These are phyloP conservation scores for Alternaria sp. DNA, from an alignment of 2,329 filamentous ascomycete genomes.

Conservation along the genomic window DNA sequence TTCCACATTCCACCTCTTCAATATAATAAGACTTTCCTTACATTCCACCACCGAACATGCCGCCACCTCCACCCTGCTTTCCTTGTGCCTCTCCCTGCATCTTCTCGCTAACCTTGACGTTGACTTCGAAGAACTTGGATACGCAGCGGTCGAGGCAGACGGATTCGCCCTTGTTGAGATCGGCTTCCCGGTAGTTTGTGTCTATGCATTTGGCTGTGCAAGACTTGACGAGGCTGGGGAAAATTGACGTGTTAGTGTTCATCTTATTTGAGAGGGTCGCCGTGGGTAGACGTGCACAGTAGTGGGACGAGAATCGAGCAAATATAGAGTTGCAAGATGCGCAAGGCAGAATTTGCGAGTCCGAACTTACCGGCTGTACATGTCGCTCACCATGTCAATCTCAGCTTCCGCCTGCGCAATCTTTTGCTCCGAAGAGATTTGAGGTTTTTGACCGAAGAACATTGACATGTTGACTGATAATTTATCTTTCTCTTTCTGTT, in stretches of 20 bases:
- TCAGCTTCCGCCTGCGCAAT: slow-evolving; percentile 95
- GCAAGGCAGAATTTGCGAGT: background rate
- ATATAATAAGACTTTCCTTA: slow-evolving; percentile 9
- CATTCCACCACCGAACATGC: slow-evolving; percentile 42
- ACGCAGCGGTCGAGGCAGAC: slow-evolving; percentile 98
- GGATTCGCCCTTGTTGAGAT: slow-evolving; percentile 98
- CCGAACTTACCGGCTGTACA: slow-evolving; percentile 85
- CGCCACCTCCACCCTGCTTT: slow-evolving; percentile 50
- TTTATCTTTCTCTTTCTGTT: background rate
- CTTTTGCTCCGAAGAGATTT: slow-evolving; percentile 95
- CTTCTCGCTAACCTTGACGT: slow-evolving; percentile 96
- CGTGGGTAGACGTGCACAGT: background rate
- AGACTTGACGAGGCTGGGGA: slow-evolving; percentile 77
- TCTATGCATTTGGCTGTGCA: slow-evolving; percentile 96
- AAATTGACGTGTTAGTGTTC: background rate
- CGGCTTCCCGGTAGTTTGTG: slow-evolving; percentile 88
- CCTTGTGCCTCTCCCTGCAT: slow-evolving; percentile 86
- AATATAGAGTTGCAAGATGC: background rate
- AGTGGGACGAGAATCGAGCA: background rate
- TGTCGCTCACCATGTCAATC: slow-evolving; percentile 96
- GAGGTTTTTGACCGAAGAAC: slow-evolving; percentile 69
- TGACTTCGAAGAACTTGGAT: slow-evolving; percentile 98
- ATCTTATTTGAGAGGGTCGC: background rate
- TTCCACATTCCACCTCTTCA: background rate
- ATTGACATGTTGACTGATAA: slow-evolving; percentile 42